Percentiles rank a stretch among this genome's conserved stretches.
These are phyloP conservation scores for Eremothecium gossypii DNA, from an alignment of 1,139 yeast species.

Conservation along the genomic window DNA sequence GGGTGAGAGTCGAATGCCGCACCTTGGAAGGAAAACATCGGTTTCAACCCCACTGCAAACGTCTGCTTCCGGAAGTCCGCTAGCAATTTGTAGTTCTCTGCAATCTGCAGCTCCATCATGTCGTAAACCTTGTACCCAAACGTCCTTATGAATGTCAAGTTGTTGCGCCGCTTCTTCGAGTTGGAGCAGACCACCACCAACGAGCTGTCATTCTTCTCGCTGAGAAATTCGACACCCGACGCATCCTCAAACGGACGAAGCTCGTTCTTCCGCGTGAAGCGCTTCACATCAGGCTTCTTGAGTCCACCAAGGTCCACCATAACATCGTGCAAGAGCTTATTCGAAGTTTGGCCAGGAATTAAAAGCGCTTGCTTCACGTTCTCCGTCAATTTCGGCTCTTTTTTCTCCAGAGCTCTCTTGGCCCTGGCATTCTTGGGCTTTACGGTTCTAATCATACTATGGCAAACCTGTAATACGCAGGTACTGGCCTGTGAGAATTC, in stretches of 20 bases:
- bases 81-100: conserved; percentile 59
- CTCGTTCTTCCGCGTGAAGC: conserved; percentile 81
- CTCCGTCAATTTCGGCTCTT: conserved; percentile 81
- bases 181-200: conserved; percentile 71
- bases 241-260: conserved; percentile 91
- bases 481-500: no score
- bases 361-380: conserved; percentile 85
- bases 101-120: conserved; percentile 82
- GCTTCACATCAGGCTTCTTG: conserved; percentile 84
- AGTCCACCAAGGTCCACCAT: conserved; percentile 84
- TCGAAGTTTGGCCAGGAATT: conserved; percentile 81
- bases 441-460: conserved; percentile 6
- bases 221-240: conserved; percentile 75
- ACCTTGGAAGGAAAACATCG: conserved; percentile 91
- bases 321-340: conserved; percentile 74
- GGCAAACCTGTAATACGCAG: conserved; percentile 1
- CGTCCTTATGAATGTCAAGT: conserved; percentile 77
- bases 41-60: conserved; percentile 83
- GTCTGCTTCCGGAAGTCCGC: conserved; percentile 74
- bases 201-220: conserved; percentile 90
- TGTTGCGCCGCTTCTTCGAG: conserved; percentile 90
- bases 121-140: conserved; percentile 86
- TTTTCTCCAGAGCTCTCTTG: conserved; percentile 85
- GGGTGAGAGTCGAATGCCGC: conserved; percentile 88
- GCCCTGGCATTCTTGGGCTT: conserved; percentile 94